Conservation (phyloP, 192 early-diverging fungal genomes). For the Obelidium mucronatum region DNA sequence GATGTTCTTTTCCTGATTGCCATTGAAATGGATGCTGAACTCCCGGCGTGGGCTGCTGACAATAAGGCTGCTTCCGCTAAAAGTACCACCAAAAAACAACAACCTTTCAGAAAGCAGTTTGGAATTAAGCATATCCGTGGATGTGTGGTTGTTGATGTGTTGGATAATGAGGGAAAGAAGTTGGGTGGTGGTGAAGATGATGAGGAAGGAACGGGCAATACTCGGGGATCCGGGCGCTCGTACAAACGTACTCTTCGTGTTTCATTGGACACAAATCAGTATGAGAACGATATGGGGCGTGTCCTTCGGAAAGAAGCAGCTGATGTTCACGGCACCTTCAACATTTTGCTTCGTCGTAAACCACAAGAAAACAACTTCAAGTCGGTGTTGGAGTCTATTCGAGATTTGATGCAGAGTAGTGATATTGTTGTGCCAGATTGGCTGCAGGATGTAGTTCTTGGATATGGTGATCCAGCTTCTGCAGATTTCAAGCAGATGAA, state of each 20-base stretch:
- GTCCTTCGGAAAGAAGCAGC: constrained; percentile 55
- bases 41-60: constrained; percentile 31
- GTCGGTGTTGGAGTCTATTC: constrained; percentile 87
- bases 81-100: not conserved
- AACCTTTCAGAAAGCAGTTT: constrained; percentile 64
- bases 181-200: constrained; percentile 11
- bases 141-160: constrained; percentile 80
- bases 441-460: constrained; percentile 90
- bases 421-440: constrained; percentile 88
- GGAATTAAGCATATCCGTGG: constrained; percentile 86
- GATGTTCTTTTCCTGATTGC: constrained; percentile 91
- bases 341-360: constrained; percentile 87
- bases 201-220: constrained; percentile 23
- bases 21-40: constrained; percentile 62
- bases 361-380: constrained; percentile 95
- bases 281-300: constrained; percentile 67
- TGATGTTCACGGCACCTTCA: constrained; percentile 83
- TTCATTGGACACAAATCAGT: constrained; percentile 87
- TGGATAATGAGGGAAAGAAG: constrained; percentile 61
- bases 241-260: constrained; percentile 75
- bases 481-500: constrained; percentile 74
- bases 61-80: not conserved
- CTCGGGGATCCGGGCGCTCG: not conserved
- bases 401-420: constrained; percentile 81
- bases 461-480: constrained; percentile 91